Evolutionary conservation across 1,139 yeast genomes (phyloP), one percentile per base, ranked within the genome.

Genomic region (Pichia sp.): DNA sequence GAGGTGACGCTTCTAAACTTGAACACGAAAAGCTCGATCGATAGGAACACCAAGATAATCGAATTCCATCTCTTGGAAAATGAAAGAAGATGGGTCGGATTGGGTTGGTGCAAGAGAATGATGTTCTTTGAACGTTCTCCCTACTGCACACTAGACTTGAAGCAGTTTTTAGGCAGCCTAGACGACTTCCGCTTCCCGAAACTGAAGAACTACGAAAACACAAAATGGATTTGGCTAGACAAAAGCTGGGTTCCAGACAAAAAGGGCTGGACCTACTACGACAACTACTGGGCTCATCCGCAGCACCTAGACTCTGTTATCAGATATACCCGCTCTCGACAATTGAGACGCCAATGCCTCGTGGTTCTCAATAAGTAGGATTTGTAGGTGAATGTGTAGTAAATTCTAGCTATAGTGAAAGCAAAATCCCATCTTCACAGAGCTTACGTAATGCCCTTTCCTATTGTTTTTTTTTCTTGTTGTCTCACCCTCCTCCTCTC

Each of bases 81-180:
- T 61, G 83, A 83, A 64, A 72, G 88, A 62, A 70, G 86, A 53
- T 82, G 87, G 86, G 51, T 81, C 4, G 86, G 84, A 0, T 57
- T 82, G 19, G 87, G 87, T 4, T 82, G 87, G 87, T 70, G 78
- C 44, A 73, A 75, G 50, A 70, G 72, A 41, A 63, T 81, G 45
- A 64, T 81, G 15, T 85, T 86, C 0, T 71, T 73, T 54, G 87
- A 82, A 59, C 64, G 85, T 42, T 62, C 79, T 1, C 71, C 74
- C 40, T 82, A 70, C 61, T 79, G 84, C 45, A 76, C 73, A 57
- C 75, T 70, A 34, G 68, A 73, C 8, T 70, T 80, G n/a, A 69
- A 72, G 52, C 67, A 68, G 30, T 57, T 61, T 23, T 64, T 70
- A 13, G 63, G 70, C 1, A 70, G 76, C 0, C 73, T 79, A 2